A percentile compares a stretch with the other conserved stretches of the same genome.
phyloP scores from a whole-genome alignment of 1,284 basidiomycete species.

The Sanghuangporus baumii region DNA sequence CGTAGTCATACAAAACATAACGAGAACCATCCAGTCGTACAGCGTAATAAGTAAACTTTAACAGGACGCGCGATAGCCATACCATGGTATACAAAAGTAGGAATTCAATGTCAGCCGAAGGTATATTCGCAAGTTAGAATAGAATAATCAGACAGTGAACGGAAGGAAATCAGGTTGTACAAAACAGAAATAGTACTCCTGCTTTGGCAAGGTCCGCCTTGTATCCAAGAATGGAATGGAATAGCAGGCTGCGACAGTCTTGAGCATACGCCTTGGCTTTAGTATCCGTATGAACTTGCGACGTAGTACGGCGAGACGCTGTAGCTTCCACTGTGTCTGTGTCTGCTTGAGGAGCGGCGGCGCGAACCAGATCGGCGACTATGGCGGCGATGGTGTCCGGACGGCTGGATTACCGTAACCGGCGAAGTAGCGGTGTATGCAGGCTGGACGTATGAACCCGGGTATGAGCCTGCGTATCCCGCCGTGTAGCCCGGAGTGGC shows the following conservation, averaged over 20 bases:
- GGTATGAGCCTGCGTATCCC: neutral
- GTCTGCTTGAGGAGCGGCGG: neutral
- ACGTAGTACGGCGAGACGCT: neutral
- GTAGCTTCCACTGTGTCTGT: conserved; percentile 7
- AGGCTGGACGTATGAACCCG: neutral
- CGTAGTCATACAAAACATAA: no score
- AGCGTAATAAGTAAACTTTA: no score
- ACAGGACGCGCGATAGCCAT: no score
- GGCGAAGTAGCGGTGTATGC: neutral
- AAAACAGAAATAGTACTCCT: neutral
- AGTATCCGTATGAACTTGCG: neutral
- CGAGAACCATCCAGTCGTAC: no score
- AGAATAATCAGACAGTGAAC: no score
- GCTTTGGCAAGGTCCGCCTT: neutral
- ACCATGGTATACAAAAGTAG: no score
- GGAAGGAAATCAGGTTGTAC: no score
- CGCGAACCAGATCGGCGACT: conserved; percentile 11
- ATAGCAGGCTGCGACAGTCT: no score
- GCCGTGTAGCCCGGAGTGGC: neutral
- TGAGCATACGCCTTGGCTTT: neutral
- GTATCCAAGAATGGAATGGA: neutral
- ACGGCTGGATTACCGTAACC: conserved; percentile 9
- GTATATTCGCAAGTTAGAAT: no score
- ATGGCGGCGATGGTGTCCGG: neutral
- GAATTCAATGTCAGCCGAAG: no score